These are phyloP conservation scores for Chlorokybus atmophyticus DNA, from an alignment of 139 green algal genomes.

Conservation along the genomic window DNA sequence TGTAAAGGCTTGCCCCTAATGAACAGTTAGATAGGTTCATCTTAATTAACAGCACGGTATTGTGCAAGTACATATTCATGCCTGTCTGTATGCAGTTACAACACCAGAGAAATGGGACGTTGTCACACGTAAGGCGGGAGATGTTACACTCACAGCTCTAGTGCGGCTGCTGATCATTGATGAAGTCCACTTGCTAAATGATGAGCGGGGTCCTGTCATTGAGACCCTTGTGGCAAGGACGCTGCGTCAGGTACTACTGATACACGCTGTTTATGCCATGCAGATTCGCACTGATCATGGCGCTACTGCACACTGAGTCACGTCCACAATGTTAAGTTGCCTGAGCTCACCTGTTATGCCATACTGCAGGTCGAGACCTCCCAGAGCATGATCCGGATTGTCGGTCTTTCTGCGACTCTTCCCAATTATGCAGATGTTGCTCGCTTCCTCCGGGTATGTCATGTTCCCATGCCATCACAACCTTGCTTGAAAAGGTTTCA, in stretches of 20 bases:
- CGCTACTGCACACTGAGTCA: no score
- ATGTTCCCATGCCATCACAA: no score
- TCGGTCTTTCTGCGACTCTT: conserved; percentile 91
- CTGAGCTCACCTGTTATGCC: no score
- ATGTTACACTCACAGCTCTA: conserved; percentile 48
- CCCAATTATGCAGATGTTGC: conserved; percentile 91
- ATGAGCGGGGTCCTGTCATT: conserved; percentile 92
- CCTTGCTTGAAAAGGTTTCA: no score
- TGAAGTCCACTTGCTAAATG: conserved; percentile 89
- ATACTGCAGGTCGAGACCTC: conserved; percentile 69
- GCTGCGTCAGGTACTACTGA: conserved; percentile 43
- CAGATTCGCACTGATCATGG: no score
- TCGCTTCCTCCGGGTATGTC: conserved; percentile 76
- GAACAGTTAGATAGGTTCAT: no score
- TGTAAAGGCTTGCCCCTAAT: no score
- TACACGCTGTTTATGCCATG: no score
- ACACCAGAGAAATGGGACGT: conserved; percentile 99
- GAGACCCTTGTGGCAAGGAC: conserved; percentile 93
- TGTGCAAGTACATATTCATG: conserved; percentile 7
- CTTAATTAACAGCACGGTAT: conserved; percentile 3
- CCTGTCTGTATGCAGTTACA: conserved; percentile 49
- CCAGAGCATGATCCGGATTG: conserved; percentile 96
- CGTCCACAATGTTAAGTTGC: no score
- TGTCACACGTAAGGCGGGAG: conserved; percentile 79
- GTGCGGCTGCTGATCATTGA: conserved; percentile 89